Base-by-base conservation (phyloP, 108 stramenopile species). In the Conticribra guillardii region DNA sequence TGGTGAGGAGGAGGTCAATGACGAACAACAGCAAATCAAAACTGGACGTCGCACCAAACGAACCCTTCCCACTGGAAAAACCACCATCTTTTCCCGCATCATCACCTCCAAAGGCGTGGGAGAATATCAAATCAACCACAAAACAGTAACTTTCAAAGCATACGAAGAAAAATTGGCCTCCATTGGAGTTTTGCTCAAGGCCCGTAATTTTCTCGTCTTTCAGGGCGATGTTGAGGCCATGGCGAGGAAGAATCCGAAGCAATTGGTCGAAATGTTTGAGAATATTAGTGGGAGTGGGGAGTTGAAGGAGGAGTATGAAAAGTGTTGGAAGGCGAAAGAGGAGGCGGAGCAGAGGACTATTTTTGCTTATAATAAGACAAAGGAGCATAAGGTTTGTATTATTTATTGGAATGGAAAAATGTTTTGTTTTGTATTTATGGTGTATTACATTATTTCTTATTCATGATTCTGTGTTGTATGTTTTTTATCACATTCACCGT, bases 131-230 rank as follows among this genome's bases (percentile, higher is more conserved):
- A 65, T 98, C 64, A 85, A 99, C 68, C 79, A 76, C 46, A 79
- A 72, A 53, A 72, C 82, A 30, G 90, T 96, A 27, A 54, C 94
- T 15, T 88, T 81, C 65, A 88, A 94, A 21, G 73, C 87, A 54
- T 99, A 99, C 71, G 97, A 97, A 77, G 57, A 74, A 2, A 79
- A 78, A 11, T 83, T 96, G 50, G 87, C 82, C 15, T 66, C 84
- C 15, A 98, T 99, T 73, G 98, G 98, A n/a, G 97, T 99, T 11
- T 80, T 98, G 52, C 85, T 97, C 71, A 97, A 97, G 71, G 97
- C 97, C 3, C 84, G 98, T n/a, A 99, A 99, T 82, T 99, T 99
- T 79, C 76, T 99, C 22, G 98, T 99, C 19, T 99, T 99, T 81
- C 97, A 97, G 67, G 99, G 99, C 16, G 99, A 99, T 79, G 98